Base-by-base conservation (phyloP, 257 asterid species). In the Nicotiana tabacum region DNA sequence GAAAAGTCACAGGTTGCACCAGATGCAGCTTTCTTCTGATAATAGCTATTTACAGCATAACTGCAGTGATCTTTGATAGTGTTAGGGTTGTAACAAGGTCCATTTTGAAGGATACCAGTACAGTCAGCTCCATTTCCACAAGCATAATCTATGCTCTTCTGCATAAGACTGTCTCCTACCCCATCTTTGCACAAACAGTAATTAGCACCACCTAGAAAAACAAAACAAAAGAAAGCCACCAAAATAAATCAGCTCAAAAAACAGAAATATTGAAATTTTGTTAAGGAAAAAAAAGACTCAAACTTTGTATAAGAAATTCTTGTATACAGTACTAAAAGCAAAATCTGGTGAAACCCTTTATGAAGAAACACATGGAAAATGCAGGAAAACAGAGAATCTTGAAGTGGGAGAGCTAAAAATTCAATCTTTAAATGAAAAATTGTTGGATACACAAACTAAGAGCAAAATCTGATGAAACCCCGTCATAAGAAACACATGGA, bases 61-160 rank as follows among this genome's bases (percentile, higher is more conserved):
- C 82, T 93, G 29, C 99, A 96, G 90, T 96, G 99, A 83, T 94
- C 99, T 77, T 69, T 89, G 0, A 92, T 82, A 4, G 98, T 93
- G 80, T 96, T 94, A 3, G 98, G 99, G 77, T 84, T 90, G 65
- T 4, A 96, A 86, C 98, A 94, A 62, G 90, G 78, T 48, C 95
- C 99, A 84, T 84, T 90, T 84, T 85, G 90, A 3, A 43, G 76
- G 84, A 94, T 96, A n/a, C 85, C 89, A 21, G 87, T 35, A 81
- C 99, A 96, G 65, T 93, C 97, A 56, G 97, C 99, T 55, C 96
- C 97, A 81, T 77, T 32, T 60, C 97, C 98, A 87, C 98, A 96
- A 29, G 98, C 98, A 87, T 89, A 96, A 82, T 96, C 99, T 86
- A 94, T 94, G 92, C 61, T 88, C 35, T 86, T 90, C 89, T 96